Evolutionary conservation across 352 stramenopile species (phyloP).

Genomic region (Pythium coloratum): DNA sequence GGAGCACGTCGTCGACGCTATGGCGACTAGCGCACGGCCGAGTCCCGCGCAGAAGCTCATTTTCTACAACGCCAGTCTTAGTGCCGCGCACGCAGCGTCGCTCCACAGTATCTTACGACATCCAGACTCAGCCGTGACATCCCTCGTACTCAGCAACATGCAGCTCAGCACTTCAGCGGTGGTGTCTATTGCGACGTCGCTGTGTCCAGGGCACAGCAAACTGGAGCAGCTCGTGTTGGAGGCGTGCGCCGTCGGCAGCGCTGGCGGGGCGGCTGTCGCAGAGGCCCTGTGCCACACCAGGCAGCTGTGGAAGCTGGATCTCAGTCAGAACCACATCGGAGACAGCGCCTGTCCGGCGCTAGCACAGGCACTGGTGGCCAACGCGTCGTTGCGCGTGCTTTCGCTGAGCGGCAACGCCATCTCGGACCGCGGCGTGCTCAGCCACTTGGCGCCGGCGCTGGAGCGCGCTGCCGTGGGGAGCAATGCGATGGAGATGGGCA

Average conservation of each 20-base stretch:
- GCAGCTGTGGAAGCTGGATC: constrained; percentile 70
- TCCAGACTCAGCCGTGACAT: constrained; percentile 38
- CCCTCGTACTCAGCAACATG: constrained; percentile 66
- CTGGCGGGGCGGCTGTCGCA: constrained; percentile 44
- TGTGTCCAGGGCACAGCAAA: constrained; percentile 48
- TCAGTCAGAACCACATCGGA: constrained; percentile 65
- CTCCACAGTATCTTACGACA: constrained; percentile 41
- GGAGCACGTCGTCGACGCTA: constrained; percentile 52
- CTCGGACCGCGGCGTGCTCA: constrained; percentile 56
- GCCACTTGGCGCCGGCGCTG: constrained; percentile 47
- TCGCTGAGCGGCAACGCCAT: constrained; percentile 52
- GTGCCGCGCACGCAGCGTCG: constrained; percentile 29
- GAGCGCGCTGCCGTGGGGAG: constrained; percentile 22
- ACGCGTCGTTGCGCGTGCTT: constrained; percentile 44
- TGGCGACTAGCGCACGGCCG: constrained; percentile 29
- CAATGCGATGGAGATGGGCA: not conserved
- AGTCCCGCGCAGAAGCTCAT: constrained; percentile 65
- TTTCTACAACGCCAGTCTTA: constrained; percentile 62
- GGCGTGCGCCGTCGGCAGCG: constrained; percentile 53
- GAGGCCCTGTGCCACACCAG: constrained; percentile 49
- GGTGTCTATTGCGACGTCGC: constrained; percentile 42
- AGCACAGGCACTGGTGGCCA: constrained; percentile 35
- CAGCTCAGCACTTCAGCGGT: constrained; percentile 36
- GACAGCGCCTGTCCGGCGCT: constrained; percentile 51
- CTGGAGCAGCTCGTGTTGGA: constrained; percentile 77